Percentiles rank a stretch among this genome's conserved stretches.
Evolutionary conservation across 2,329 filamentous ascomycete genomes (phyloP).

Genomic region (Arachnomyces sp.): DNA sequence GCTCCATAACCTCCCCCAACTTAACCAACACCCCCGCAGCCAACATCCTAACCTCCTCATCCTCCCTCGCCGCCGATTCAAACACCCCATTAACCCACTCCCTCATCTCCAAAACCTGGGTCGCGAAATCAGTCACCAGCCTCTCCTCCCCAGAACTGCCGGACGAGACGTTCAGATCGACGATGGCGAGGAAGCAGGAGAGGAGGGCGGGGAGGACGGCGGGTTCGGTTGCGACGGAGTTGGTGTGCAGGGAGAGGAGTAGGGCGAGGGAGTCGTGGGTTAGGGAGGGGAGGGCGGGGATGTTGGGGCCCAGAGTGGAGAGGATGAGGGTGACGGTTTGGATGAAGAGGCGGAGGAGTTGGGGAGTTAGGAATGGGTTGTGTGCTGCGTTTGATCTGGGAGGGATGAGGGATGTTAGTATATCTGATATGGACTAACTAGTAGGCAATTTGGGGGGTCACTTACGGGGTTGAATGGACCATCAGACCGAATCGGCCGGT

Average conservation of each 20-base stretch:
- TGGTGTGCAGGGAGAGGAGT: conserved; percentile 59
- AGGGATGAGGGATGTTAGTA: conserved; percentile 31
- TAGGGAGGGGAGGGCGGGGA: conserved; percentile 67
- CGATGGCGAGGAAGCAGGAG: conserved; percentile 67
- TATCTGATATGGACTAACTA: conserved; percentile 34
- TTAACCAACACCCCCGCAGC: conserved; percentile 77
- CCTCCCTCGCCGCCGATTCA: conserved; percentile 43
- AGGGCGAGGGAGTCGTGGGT: conserved; percentile 78
- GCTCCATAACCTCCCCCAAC: conserved; percentile 72
- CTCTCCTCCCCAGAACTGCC: conserved; percentile 51
- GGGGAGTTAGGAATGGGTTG: conserved; percentile 64
- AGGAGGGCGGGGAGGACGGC: conserved; percentile 66
- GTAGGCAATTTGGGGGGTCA: conserved; percentile 8
- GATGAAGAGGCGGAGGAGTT: conserved; percentile 70
- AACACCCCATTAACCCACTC: conserved; percentile 80
- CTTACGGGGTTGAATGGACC: conserved; percentile 45
- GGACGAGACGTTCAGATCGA: conserved; percentile 64
- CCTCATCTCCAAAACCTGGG: conserved; percentile 74
- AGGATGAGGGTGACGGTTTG: conserved; percentile 80
- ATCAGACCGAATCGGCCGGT: conserved; percentile 69
- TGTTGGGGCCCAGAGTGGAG: conserved; percentile 74
- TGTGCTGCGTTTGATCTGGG: conserved; percentile 21
- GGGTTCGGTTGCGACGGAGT: conserved; percentile 51
- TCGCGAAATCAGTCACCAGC: conserved; percentile 65
- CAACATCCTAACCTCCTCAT: conserved; percentile 42